Base-by-base conservation (phyloP, 352 stramenopile genomes). In the Blastocystis sp. region DNA sequence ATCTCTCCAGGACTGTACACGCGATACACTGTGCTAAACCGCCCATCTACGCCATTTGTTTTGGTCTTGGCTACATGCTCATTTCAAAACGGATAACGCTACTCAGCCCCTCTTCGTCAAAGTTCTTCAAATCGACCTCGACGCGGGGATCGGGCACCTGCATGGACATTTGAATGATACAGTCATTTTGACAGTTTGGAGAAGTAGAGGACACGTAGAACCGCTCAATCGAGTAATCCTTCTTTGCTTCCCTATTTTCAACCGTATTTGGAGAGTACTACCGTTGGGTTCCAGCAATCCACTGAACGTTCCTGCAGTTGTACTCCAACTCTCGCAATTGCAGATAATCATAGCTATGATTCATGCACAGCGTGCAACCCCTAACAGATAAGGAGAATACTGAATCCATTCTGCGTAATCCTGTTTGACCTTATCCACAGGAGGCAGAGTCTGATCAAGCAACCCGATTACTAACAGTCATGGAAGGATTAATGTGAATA, bases 311-410 rank as follows among this genome's bases (percentile, higher is more conserved):
- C 59, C 39, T 69, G 45, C 33, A 41, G 35, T 24, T 24, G 45
- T 70, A 62, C 13, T 63, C 74, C 35, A 63, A 13, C 21, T 24
- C 65, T n/a, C 66, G 31, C n/a, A 85, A 10, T n/a, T 67, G 55
- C 13, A 85, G 61, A 50, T 67, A 85, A 29, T 85, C 74, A 85
- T 85, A 85, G 65, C 74, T 85, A 69, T 6, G 66, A 26, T 19
- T 37, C 2, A 33, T 39, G 66, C 13, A 35, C 24, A 24, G 16
- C 33, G 50, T 45, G 3, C 0, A 67, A 41, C 51, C 9, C 1
- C 45, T n/a, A 26, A 85, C 74, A 85, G 31, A 50, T 70, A 33
- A 19, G 74, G 74, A 85, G 74, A 85, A 26, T 69, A 51, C 16
- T 63, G 39, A 21, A 85, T 55, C 74, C 74, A 85, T 59, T 85